phyloP scores from a whole-genome alignment of 208 protist genomes.

The Porcisia deanei region DNA sequence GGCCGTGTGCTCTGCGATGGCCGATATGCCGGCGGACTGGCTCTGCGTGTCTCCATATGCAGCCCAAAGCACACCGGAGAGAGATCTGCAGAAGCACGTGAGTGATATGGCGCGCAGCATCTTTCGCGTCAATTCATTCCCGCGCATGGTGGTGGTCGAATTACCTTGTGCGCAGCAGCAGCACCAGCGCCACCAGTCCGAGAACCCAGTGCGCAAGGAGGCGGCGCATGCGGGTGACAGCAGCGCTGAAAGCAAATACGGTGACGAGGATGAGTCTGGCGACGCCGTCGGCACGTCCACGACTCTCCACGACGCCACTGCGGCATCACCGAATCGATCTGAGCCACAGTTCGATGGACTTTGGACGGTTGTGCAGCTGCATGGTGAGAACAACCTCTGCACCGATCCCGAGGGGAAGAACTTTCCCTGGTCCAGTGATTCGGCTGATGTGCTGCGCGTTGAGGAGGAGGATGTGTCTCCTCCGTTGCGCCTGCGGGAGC shows the following conservation, averaged over 20 bases:
- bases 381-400: constrained; percentile 37
- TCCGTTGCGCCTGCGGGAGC: constrained; percentile 3
- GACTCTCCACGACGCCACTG: constrained; percentile 2
- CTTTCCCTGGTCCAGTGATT: constrained; percentile 39
- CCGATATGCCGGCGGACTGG: constrained; percentile 50
- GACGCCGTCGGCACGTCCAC: constrained; percentile 10
- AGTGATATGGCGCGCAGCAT: constrained; percentile 13
- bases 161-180: constrained; percentile 7
- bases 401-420: constrained; percentile 30
- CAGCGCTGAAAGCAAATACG: constrained; percentile 1
- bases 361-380: constrained; percentile 42
- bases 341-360: constrained; percentile 14
- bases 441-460: constrained; percentile 12
- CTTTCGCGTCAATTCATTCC: constrained; percentile 59
- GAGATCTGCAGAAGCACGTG: constrained; percentile 16
- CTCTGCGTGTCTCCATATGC: constrained; percentile 37
- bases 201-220: not conserved
- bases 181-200: constrained; percentile 6
- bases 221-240: not conserved
- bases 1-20: constrained; percentile 33
- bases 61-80: constrained; percentile 12
- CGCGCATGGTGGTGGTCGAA: constrained; percentile 56
- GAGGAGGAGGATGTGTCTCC: constrained; percentile 2
- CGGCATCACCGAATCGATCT: constrained; percentile 2
- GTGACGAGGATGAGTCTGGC: constrained; percentile 10